phyloP scores from a whole-genome alignment of 75 land plant species.

The Azolla pinnata region DNA sequence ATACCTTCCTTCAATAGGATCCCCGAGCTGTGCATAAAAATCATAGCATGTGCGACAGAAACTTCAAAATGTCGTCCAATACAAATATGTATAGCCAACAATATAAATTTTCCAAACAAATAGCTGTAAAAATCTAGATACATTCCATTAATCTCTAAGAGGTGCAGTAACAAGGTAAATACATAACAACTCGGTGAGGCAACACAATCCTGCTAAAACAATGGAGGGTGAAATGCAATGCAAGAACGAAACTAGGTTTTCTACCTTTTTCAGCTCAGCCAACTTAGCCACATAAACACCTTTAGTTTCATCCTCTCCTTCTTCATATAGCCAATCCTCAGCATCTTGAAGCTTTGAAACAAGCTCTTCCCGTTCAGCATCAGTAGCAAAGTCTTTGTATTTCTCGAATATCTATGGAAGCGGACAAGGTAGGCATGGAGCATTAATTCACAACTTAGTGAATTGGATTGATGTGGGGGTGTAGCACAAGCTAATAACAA shows the following conservation, averaged over 20 bases:
- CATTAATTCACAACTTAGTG: neutral
- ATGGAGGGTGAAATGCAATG: neutral
- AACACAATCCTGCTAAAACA: neutral
- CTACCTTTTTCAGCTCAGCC: constrained; percentile 66
- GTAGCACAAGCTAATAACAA: neutral
- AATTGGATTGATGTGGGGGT: neutral
- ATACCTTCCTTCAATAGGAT: constrained; percentile 70
- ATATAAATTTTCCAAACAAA: too few species aligned
- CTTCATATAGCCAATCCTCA: constrained; percentile 95
- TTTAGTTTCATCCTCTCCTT: constrained; percentile 86
- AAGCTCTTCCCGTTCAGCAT: constrained; percentile 52
- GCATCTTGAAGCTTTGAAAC: constrained; percentile 58
- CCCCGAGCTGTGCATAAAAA: constrained; percentile 77
- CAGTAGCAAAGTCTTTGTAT: constrained; percentile 67
- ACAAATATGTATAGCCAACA: too few species aligned
- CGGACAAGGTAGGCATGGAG: neutral
- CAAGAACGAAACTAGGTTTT: neutral
- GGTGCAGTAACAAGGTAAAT: too few species aligned
- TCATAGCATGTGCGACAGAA: too few species aligned
- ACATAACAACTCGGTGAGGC: too few species aligned
- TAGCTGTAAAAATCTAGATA: too few species aligned
- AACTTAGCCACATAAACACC: constrained; percentile 58
- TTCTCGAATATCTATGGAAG: constrained; percentile 54
- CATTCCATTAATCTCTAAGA: too few species aligned
- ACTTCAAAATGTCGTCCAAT: neutral